A percentile compares a stretch with the other conserved stretches of the same genome.
These are phyloP conservation scores for Tremella yokohamensis DNA, from an alignment of 768 basidiomycete genomes.

Conservation along the genomic window DNA sequence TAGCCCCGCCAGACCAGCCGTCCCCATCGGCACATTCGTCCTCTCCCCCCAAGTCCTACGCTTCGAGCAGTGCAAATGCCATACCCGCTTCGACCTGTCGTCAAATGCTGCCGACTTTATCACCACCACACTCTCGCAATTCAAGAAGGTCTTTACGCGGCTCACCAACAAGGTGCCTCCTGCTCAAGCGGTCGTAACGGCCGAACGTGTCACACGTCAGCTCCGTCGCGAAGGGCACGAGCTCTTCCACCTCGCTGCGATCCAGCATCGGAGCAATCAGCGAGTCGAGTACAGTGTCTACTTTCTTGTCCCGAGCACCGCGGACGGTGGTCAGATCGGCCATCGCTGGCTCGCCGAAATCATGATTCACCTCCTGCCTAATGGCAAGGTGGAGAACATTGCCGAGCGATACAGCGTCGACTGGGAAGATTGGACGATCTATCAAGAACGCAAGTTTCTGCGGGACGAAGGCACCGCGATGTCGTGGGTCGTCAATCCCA, in stretches of 20 bases:
- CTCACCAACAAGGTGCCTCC: background rate
- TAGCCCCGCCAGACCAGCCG: too few relatives aligned
- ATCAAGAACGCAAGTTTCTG: background rate
- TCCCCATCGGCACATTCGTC: too few relatives aligned
- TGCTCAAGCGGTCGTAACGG: background rate
- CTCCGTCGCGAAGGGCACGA: conserved; percentile 16
- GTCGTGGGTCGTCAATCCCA: conserved; percentile 1
- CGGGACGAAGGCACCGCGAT: background rate
- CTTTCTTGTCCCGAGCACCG: conserved; percentile 17
- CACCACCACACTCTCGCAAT: background rate
- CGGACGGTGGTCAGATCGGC: conserved; percentile 2
- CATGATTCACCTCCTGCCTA: conserved; percentile 7
- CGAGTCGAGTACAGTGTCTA: conserved; percentile 15
- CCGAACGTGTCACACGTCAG: conserved; percentile 5
- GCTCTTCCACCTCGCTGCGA: conserved; percentile 18
- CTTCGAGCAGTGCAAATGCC: too few relatives aligned
- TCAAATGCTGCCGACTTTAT: background rate
- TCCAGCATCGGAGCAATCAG: background rate
- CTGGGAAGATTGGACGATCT: conserved; percentile 24
- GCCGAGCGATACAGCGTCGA: conserved; percentile 15
- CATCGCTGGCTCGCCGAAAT: conserved; percentile 25
- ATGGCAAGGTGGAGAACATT: conserved; percentile 12
- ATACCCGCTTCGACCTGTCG: too few relatives aligned
- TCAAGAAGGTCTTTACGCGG: background rate
- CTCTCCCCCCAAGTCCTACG: too few relatives aligned